Conservation (phyloP, 2,329 filamentous ascomycete genomes). For the Aaosphaeria arxii region DNA sequence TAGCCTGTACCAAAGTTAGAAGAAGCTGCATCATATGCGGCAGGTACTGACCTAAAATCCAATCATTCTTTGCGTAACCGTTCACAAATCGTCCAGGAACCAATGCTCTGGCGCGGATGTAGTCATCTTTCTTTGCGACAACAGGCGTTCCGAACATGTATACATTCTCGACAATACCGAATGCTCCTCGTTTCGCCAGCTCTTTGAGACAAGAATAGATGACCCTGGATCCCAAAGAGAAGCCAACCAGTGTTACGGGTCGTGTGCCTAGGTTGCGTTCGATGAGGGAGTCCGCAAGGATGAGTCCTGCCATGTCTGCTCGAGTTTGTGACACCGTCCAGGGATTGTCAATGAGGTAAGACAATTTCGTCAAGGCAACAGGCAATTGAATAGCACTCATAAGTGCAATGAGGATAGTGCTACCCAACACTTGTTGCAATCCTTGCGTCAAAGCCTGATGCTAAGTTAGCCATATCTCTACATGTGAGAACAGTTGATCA, state of each 20-base stretch:
- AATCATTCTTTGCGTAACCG: constrained; percentile 90
- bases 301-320: constrained; percentile 82
- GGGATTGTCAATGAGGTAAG: constrained; percentile 96
- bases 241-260: constrained; percentile 90
- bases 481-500: constrained; percentile 19
- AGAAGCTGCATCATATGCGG: background rate
- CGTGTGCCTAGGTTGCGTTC: constrained; percentile 87
- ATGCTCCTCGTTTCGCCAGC: constrained; percentile 77
- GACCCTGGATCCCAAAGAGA: constrained; percentile 86
- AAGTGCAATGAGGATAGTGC: constrained; percentile 79
- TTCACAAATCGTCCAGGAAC: constrained; percentile 93
- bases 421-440: constrained; percentile 90
- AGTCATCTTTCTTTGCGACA: constrained; percentile 90
- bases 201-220: constrained; percentile 91
- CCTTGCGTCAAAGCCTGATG: constrained; percentile 88
- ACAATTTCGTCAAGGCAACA: constrained; percentile 85
- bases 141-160: constrained; percentile 92
- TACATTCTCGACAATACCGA: constrained; percentile 88
- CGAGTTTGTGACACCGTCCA: constrained; percentile 96
- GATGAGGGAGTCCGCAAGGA: constrained; percentile 89
- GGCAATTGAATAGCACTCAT: constrained; percentile 95
- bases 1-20: constrained; percentile 53
- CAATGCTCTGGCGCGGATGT: constrained; percentile 73
- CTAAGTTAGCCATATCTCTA: constrained; percentile 5
- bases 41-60: constrained; percentile 69